Percentiles rank a stretch among this genome's conserved stretches.
Conservation (phyloP, 2,329 filamentous ascomycete genomes). For the Aureobasidium vineae region DNA sequence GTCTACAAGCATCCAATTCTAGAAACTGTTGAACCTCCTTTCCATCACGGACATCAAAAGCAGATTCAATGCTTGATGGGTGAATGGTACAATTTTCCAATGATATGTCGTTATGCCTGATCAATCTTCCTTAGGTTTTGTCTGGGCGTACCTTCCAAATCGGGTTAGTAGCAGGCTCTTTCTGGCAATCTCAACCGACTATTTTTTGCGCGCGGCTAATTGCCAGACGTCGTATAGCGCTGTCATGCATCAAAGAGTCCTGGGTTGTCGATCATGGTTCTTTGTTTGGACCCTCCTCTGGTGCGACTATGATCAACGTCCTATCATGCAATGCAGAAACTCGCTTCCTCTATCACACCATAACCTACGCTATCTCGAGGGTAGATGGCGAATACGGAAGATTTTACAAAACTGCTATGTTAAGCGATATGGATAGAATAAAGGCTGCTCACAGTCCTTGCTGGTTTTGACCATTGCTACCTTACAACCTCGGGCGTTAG, state of each 20-base stretch:
- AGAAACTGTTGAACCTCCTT: too few relatives aligned
- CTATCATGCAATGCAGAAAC: neutral
- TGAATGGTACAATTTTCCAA: neutral
- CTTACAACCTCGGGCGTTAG: too few relatives aligned
- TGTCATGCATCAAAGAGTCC: too few relatives aligned
- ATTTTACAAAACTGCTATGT: neutral
- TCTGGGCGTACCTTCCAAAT: neutral
- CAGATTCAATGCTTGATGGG: too few relatives aligned
- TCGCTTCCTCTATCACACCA: neutral
- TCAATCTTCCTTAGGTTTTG: too few relatives aligned
- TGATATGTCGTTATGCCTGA: neutral
- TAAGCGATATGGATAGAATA: neutral
- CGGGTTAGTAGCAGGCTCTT: neutral
- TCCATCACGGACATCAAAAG: too few relatives aligned
- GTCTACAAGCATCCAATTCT: too few relatives aligned
- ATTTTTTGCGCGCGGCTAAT: too few relatives aligned
- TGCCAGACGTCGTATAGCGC: too few relatives aligned
- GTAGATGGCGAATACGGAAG: neutral
- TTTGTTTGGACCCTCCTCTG: neutral
- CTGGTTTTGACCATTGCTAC: neutral
- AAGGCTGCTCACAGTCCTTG: neutral
- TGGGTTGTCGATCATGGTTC: neutral
- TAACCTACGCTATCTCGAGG: constrained; percentile 1
- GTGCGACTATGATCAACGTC: neutral
- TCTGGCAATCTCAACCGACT: too few relatives aligned